A percentile compares a stretch with the other conserved stretches of the same genome.
phyloP scores from a whole-genome alignment of 352 stramenopile species.

The Nothophytophthora sp. region DNA sequence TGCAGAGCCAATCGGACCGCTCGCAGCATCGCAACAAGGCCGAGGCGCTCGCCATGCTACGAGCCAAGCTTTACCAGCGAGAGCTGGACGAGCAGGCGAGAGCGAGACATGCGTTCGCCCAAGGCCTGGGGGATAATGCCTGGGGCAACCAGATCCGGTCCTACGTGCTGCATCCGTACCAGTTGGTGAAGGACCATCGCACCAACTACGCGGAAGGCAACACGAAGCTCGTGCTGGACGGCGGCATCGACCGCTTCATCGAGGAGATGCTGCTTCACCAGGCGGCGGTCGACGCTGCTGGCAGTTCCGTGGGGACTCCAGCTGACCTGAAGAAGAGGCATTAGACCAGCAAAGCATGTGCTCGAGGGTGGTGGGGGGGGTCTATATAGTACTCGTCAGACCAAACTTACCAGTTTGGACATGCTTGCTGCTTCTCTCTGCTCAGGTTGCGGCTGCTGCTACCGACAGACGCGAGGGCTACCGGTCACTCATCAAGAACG shows the following conservation, averaged over 20 bases:
- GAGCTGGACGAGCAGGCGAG: constrained; percentile 55
- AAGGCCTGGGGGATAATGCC: constrained; percentile 73
- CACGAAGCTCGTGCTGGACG: constrained; percentile 90
- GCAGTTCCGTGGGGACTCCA: not conserved
- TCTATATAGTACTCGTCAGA: constrained; percentile 6
- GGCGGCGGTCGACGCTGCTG: constrained; percentile 5
- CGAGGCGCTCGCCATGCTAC: constrained; percentile 88
- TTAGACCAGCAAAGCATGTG: not conserved
- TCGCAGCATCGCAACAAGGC: constrained; percentile 95
- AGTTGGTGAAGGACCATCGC: constrained; percentile 97
- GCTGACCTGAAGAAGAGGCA: constrained; percentile 2
- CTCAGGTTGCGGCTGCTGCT: no score
- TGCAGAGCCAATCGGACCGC: constrained; percentile 94
- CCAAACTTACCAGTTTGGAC: not conserved
- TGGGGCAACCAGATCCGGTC: constrained; percentile 95
- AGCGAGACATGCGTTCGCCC: constrained; percentile 52
- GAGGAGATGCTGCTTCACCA: constrained; percentile 69
- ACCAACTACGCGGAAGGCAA: constrained; percentile 91
- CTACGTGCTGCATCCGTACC: constrained; percentile 98
- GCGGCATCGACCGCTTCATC: constrained; percentile 84
- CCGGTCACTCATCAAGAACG: constrained; percentile 30
- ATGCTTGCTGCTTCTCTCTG: not conserved
- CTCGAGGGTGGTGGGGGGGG: no score
- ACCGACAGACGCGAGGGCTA: no score
- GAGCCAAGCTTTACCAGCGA: constrained; percentile 71